A percentile compares a stretch with the other conserved stretches of the same genome.
These are phyloP conservation scores for Biscogniauxia sp. DNA, from an alignment of 2,329 filamentous ascomycete genomes.

Conservation along the genomic window DNA sequence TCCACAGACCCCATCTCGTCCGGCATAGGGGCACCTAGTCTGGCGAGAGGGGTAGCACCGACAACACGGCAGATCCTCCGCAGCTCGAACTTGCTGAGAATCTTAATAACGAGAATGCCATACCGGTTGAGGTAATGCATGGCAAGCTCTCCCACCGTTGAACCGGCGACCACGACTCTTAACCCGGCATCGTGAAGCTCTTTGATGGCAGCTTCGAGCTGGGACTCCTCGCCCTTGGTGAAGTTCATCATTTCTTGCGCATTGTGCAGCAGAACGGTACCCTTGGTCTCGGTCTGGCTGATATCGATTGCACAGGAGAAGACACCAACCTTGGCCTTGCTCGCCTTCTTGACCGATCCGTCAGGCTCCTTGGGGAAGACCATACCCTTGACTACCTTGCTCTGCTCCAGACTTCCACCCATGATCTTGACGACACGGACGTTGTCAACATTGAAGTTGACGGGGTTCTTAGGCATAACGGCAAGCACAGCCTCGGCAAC, in stretches of 20 bases:
- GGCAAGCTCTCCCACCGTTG: conserved; percentile 92
- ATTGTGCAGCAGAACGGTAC: conserved; percentile 93
- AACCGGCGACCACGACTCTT: conserved; percentile 86
- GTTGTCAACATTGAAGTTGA: conserved; percentile 98
- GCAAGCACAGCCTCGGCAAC: conserved; percentile 83
- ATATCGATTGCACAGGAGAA: conserved; percentile 95
- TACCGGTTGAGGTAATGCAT: conserved; percentile 98
- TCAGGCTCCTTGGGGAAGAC: conserved; percentile 97
- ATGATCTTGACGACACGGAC: conserved; percentile 99
- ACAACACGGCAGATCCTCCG: conserved; percentile 93
- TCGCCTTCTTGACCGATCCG: conserved; percentile 84
- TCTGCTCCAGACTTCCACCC: conserved; percentile 93
- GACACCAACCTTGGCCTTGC: conserved; percentile 92
- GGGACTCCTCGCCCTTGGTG: conserved; percentile 91
- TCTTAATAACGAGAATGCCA: conserved; percentile 93
- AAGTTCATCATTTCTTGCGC: conserved; percentile 99
- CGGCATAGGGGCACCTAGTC: conserved; percentile 97
- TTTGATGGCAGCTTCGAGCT: conserved; percentile 89
- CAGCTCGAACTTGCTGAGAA: conserved; percentile 97
- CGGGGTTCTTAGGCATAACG: conserved; percentile 91
- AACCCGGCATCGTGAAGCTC: conserved; percentile 92
- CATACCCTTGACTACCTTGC: conserved; percentile 94
- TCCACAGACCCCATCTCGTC: conserved; percentile 97
- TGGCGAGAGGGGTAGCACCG: conserved; percentile 91
- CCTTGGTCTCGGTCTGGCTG: conserved; percentile 97